phyloP scores from a whole-genome alignment of 2,329 filamentous ascomycete species.

The Dothistroma pini region DNA sequence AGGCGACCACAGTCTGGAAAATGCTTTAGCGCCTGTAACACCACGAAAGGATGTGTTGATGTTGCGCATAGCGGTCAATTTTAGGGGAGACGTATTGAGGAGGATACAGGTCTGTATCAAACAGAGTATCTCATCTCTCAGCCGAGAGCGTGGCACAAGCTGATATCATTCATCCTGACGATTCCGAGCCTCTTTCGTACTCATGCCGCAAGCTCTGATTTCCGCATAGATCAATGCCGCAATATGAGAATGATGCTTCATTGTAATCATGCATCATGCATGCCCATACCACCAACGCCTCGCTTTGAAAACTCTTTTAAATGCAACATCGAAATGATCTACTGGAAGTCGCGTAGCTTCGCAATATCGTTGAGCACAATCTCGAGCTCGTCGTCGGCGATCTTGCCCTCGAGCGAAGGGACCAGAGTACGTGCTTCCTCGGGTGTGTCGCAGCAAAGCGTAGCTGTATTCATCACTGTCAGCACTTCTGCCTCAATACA shows the following conservation, averaged over 20 bases:
- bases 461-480: conserved; percentile 55
- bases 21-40: neutral
- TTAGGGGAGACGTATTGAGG: neutral
- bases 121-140: neutral
- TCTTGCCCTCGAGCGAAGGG: conserved; percentile 83
- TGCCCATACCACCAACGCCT: conserved; percentile 7
- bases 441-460: conserved; percentile 83
- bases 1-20: neutral
- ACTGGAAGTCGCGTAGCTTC: conserved; percentile 59
- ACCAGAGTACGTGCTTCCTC: conserved; percentile 97
- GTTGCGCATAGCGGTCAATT: neutral
- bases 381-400: conserved; percentile 82
- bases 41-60: neutral
- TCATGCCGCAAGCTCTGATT: neutral
- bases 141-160: neutral
- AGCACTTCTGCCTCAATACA: conserved; percentile 2
- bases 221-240: neutral
- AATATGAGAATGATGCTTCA: neutral
- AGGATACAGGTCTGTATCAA: neutral
- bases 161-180: neutral
- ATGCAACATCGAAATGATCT: conserved; percentile 2
- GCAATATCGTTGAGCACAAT: conserved; percentile 86
- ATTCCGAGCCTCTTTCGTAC: neutral
- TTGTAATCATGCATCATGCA: neutral
- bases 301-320: conserved; percentile 2